Evolutionary conservation across 192 early-diverging fungal genomes (phyloP).

Genomic region (Podila minutissima): DNA sequence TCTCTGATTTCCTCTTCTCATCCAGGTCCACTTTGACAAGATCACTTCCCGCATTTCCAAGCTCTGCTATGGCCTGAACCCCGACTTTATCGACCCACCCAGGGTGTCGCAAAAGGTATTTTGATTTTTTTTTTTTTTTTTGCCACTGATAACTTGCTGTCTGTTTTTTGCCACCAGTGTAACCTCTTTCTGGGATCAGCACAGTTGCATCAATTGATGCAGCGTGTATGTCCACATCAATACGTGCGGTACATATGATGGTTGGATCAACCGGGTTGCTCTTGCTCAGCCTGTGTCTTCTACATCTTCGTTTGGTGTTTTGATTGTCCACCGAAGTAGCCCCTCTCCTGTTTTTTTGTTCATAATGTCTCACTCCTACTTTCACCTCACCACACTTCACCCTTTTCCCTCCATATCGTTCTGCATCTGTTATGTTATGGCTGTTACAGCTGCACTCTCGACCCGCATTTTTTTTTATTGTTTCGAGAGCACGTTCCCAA

Average conservation of each 20-base stretch:
- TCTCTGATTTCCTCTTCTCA: conserved; percentile 19
- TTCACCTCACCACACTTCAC: background rate
- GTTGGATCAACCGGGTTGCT: background rate
- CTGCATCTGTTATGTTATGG: background rate
- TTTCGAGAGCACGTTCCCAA: background rate
- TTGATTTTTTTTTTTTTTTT: background rate
- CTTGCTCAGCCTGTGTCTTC: background rate
- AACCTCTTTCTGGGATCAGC: no score
- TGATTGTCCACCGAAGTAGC: conserved; percentile 3
- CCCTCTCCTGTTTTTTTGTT: background rate
- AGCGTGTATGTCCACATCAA: no score
- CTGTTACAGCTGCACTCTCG: background rate
- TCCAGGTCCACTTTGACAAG: conserved; percentile 95
- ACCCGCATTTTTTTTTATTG: conserved; percentile 2
- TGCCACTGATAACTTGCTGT: no score
- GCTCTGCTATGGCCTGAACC: conserved; percentile 93
- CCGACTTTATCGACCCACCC: conserved; percentile 90
- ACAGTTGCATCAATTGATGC: no score
- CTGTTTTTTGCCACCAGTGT: no score
- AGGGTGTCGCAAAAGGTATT: conserved; percentile 91
- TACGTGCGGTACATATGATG: no score
- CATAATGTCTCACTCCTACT: background rate
- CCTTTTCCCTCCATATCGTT: no score
- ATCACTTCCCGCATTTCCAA: conserved; percentile 92
- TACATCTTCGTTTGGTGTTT: conserved; percentile 3